These are phyloP conservation scores for Pseudogymnoascus sp. DNA, from an alignment of 2,329 filamentous ascomycete species.

Conservation along the genomic window DNA sequence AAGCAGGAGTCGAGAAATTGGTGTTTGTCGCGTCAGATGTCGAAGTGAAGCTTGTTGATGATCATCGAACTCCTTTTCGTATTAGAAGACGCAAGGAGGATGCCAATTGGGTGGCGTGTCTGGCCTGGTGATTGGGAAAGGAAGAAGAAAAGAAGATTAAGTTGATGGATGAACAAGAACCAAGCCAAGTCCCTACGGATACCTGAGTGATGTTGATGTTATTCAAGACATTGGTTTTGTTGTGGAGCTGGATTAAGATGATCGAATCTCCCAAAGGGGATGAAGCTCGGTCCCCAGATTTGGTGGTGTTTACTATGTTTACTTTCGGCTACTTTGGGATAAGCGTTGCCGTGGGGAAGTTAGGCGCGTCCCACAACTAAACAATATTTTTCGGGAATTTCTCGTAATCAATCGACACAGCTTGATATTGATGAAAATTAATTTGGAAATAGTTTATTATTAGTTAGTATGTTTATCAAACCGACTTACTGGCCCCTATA, in stretches of 20 bases:
- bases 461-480: neutral
- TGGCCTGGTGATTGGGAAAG: neutral
- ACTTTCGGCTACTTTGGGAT: neutral
- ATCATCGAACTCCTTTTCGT: conserved; percentile 4
- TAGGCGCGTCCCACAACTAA: conserved; percentile 6
- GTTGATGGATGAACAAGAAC: conserved; percentile 1
- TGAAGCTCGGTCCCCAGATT: conserved; percentile 5
- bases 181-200: conserved; percentile 5
- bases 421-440: neutral
- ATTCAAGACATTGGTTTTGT: conserved; percentile 5
- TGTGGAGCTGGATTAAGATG: conserved; percentile 5
- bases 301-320: neutral
- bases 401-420: neutral
- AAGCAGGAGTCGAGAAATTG: neutral
- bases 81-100: neutral
- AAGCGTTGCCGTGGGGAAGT: conserved; percentile 6
- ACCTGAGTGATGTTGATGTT: conserved; percentile 6
- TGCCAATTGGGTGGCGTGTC: neutral
- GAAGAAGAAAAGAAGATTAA: neutral
- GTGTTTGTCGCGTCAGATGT: conserved; percentile 1
- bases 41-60: conserved; percentile 1
- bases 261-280: conserved; percentile 5
- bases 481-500: neutral
- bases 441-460: neutral
- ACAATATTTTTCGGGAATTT: neutral